phyloP scores from a whole-genome alignment of 306 rosid genomes.

The Medicago arabica region DNA sequence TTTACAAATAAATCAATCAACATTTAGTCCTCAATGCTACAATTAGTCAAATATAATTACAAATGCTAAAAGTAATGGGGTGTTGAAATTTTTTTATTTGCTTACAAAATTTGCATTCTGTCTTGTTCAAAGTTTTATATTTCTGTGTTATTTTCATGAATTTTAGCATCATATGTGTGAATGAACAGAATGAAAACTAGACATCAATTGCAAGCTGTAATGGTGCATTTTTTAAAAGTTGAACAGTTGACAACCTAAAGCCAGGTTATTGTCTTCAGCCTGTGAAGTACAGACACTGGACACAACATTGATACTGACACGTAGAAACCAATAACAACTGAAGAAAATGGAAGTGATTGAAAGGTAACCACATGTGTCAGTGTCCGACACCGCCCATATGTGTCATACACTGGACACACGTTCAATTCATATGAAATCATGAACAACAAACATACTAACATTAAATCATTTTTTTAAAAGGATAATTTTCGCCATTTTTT shows the following conservation, averaged over 20 bases:
- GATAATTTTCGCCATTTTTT: not conserved
- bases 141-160: not conserved
- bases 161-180: slow-evolving; percentile 3
- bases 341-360: not conserved
- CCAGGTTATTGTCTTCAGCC: not conserved
- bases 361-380: not conserved
- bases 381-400: not conserved
- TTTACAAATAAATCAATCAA: not conserved
- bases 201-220: not conserved
- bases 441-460: slow-evolving; percentile 7
- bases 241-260: slow-evolving; percentile 11
- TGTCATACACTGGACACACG: not conserved
- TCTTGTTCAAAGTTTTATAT: not conserved
- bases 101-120: not conserved
- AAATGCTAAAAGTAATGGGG: not conserved
- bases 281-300: not conserved
- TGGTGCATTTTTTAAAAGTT: not conserved
- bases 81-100: not conserved
- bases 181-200: slow-evolving; percentile 8
- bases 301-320: not conserved
- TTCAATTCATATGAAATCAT: not conserved
- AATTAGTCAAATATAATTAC: slow-evolving; percentile 4
- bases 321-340: not conserved
- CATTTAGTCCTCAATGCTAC: not conserved
- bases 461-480: not conserved